phyloP scores from a whole-genome alignment of 108 stramenopile species.

The Discostella pseudostelligera region DNA sequence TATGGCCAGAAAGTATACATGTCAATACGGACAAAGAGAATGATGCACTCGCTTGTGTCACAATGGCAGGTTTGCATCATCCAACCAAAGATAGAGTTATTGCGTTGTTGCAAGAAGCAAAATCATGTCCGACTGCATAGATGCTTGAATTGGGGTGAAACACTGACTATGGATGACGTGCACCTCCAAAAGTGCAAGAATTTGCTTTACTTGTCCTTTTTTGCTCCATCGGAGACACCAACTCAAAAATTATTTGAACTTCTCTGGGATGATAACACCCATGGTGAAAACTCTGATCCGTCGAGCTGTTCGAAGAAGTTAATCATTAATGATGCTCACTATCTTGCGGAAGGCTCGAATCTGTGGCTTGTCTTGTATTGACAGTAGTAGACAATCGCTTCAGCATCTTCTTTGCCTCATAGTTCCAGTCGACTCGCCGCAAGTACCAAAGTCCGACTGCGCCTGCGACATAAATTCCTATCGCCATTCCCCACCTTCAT shows the following conservation, averaged over 20 bases:
- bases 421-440: constrained; percentile 18
- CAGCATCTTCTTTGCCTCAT: background rate
- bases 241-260: too few relatives aligned
- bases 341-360: background rate
- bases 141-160: background rate
- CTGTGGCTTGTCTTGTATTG: background rate
- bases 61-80: constrained; percentile 23
- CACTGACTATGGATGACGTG: too few relatives aligned
- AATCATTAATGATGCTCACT: background rate
- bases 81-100: constrained; percentile 26
- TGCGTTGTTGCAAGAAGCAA: constrained; percentile 23
- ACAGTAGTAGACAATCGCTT: constrained; percentile 4
- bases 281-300: too few relatives aligned
- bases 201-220: too few relatives aligned
- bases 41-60: constrained; percentile 37
- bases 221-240: too few relatives aligned
- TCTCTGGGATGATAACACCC: too few relatives aligned
- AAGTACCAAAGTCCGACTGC: constrained; percentile 21
- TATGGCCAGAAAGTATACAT: constrained; percentile 33
- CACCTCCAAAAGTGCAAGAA: too few relatives aligned
- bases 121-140: background rate
- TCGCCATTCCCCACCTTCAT: constrained; percentile 18
- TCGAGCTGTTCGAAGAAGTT: too few relatives aligned
- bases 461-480: constrained; percentile 17
- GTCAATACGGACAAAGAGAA: constrained; percentile 30